phyloP scores from a whole-genome alignment of 805 yeast genomes.

The Metschnikowia baotianmanensis region DNA sequence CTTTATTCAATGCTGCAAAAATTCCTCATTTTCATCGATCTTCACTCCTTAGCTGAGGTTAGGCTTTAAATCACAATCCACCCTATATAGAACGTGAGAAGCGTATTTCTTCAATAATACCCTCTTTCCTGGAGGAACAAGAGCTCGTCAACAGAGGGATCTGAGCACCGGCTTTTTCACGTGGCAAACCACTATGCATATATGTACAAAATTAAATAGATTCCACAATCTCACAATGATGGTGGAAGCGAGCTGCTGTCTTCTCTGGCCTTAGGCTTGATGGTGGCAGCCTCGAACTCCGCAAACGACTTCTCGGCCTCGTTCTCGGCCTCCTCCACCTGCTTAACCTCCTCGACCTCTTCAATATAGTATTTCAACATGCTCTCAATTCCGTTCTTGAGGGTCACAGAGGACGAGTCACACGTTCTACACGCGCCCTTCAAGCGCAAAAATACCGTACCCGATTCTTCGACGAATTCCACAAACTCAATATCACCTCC shows the following conservation, averaged over 20 bases:
- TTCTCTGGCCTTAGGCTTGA: slow-evolving; percentile 29
- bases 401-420: slow-evolving; percentile 61
- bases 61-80: too few relatives aligned
- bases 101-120: too few relatives aligned
- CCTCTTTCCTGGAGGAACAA: too few relatives aligned
- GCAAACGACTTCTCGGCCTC: slow-evolving; percentile 15
- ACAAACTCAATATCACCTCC: slow-evolving; percentile 75
- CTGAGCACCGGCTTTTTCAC: too few relatives aligned
- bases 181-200: too few relatives aligned
- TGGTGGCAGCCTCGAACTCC: slow-evolving; percentile 23
- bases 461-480: slow-evolving; percentile 50
- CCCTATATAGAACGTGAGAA: too few relatives aligned
- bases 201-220: slow-evolving; percentile 1
- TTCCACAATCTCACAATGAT: slow-evolving; percentile 12
- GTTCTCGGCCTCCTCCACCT: slow-evolving; percentile 41
- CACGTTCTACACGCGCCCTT: slow-evolving; percentile 76
- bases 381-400: slow-evolving; percentile 66
- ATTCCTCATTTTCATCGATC: too few relatives aligned
- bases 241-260: slow-evolving; percentile 18
- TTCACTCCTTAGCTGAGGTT: too few relatives aligned
- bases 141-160: too few relatives aligned
- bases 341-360: slow-evolving; percentile 59
- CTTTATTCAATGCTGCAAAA: too few relatives aligned
- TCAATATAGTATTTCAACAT: slow-evolving; percentile 71
- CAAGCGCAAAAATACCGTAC: slow-evolving; percentile 56